Conservation (phyloP, 2,329 filamentous ascomycete genomes). For the Raffaelea ambrosiae region DNA sequence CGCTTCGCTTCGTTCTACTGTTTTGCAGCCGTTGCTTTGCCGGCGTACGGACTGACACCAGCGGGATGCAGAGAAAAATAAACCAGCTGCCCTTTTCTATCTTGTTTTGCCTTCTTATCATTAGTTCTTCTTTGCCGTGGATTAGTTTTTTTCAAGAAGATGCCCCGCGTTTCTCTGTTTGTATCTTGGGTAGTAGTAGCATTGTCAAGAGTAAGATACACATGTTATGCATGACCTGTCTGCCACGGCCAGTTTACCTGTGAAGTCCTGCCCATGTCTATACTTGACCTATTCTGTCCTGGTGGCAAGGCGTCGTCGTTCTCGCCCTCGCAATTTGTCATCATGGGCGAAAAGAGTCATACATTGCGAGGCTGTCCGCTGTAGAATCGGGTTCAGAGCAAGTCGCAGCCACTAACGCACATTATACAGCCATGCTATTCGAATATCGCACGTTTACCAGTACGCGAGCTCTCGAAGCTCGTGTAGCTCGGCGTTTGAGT, state of each 20-base stretch:
- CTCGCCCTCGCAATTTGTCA: too few relatives aligned
- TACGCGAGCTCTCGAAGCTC: not conserved
- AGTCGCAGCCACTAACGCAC: too few relatives aligned
- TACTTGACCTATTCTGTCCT: too few relatives aligned
- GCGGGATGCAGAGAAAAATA: constrained; percentile 1
- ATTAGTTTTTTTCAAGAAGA: not conserved
- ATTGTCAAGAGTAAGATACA: not conserved
- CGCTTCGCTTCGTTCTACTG: not conserved
- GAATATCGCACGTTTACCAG: too few relatives aligned
- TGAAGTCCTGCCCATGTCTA: too few relatives aligned
- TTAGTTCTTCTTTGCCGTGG: not conserved
- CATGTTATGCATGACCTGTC: not conserved
- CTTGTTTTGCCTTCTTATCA: not conserved
- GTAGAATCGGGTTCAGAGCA: too few relatives aligned
- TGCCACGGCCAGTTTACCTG: not conserved
- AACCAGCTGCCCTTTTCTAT: not conserved
- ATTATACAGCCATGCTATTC: too few relatives aligned
- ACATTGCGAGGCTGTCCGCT: too few relatives aligned
- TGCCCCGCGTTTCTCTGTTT: not conserved
- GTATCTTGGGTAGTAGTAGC: not conserved
- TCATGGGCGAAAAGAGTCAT: too few relatives aligned
- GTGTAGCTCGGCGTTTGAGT: not conserved
- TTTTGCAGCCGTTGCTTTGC: not conserved
- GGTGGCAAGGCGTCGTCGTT: too few relatives aligned
- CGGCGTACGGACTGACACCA: constrained; percentile 5